A percentile compares a stretch with the other conserved stretches of the same genome.
Conservation (phyloP, 169 alveolate genomes). For the Plasmodium knowlesi region DNA sequence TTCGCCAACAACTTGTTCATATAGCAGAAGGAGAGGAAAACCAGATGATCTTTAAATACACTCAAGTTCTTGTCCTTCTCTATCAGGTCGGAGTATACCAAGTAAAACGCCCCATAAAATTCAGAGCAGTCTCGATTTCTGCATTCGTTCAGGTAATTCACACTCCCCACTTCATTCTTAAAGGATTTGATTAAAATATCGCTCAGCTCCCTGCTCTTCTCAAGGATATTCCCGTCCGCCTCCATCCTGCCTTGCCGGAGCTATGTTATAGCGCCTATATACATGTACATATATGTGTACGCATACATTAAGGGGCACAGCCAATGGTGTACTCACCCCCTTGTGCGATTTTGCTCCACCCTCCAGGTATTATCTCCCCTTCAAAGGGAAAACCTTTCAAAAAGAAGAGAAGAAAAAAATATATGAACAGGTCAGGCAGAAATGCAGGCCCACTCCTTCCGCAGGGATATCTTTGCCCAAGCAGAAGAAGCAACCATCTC, state of each 20-base stretch:
- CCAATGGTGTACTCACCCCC: neutral
- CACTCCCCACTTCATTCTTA: conserved; percentile 27
- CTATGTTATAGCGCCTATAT: neutral
- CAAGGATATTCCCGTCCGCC: neutral
- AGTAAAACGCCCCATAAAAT: conserved; percentile 22
- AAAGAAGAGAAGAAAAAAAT: no score
- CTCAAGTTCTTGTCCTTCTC: neutral
- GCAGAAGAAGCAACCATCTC: neutral
- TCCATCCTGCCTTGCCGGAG: neutral
- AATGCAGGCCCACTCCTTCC: neutral
- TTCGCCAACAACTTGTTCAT: conserved; percentile 44
- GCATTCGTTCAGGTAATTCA: conserved; percentile 62
- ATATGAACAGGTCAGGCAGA: neutral
- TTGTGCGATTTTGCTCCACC: neutral
- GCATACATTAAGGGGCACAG: neutral
- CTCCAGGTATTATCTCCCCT: neutral
- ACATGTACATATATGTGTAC: no score
- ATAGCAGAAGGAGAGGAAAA: conserved; percentile 44
- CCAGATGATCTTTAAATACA: conserved; percentile 12
- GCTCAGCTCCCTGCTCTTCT: conserved; percentile 41
- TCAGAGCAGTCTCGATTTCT: conserved; percentile 26
- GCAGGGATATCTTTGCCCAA: neutral
- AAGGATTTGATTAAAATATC: conserved; percentile 21
- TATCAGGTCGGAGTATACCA: conserved; percentile 24
- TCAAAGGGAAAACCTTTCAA: no score